Percentiles rank a stretch among this genome's conserved stretches.
These are phyloP conservation scores for Apiospora pterosperma DNA, from an alignment of 2,329 filamentous ascomycete genomes.

Conservation along the genomic window DNA sequence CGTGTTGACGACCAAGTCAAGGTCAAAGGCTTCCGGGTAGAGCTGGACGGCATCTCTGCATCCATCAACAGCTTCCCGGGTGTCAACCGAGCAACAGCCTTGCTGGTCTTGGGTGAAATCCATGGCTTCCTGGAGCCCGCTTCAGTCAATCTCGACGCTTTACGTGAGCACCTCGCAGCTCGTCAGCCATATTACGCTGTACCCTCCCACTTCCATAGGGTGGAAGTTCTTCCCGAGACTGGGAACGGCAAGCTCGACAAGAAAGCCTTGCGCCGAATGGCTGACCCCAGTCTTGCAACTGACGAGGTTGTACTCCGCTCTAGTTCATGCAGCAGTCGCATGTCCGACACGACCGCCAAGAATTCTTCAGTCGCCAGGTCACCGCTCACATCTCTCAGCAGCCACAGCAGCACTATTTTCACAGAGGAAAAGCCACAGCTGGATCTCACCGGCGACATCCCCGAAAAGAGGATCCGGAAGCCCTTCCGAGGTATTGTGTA, in stretches of 20 bases:
- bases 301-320: constrained; percentile 4
- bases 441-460: constrained; percentile 10
- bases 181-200: constrained; percentile 54
- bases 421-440: constrained; percentile 8
- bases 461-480: constrained; percentile 9
- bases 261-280: constrained; percentile 35
- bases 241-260: constrained; percentile 57
- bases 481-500: constrained; percentile 36
- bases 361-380: not conserved
- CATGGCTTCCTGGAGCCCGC: constrained; percentile 10
- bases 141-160: constrained; percentile 15
- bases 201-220: constrained; percentile 40
- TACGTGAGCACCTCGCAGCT: constrained; percentile 37
- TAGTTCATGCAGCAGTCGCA: constrained; percentile 1
- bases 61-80: constrained; percentile 40
- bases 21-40: constrained; percentile 59
- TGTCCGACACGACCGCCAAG: constrained; percentile 1
- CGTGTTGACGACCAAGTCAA: constrained; percentile 61
- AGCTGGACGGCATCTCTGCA: constrained; percentile 55
- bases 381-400: not conserved
- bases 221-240: constrained; percentile 45
- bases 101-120: constrained; percentile 9
- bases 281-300: constrained; percentile 12
- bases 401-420: not conserved
- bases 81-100: constrained; percentile 4